Conservation (phyloP, 1,284 basidiomycete species). For the Cutaneotrichosporon cavernicola region DNA sequence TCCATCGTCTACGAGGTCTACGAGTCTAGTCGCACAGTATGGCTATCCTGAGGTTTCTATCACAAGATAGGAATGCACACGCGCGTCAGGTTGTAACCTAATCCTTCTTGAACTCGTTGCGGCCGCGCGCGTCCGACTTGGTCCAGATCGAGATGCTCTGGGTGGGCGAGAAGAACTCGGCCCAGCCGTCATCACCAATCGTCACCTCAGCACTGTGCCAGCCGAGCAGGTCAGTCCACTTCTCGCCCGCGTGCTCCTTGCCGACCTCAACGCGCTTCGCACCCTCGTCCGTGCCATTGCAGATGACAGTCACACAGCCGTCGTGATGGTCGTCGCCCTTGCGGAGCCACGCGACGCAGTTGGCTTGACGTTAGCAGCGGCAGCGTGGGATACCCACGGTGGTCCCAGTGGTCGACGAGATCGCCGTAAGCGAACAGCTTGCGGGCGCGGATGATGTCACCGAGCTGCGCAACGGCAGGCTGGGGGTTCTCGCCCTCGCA, state of each 20-base stretch:
- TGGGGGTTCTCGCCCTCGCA: conserved; percentile 57
- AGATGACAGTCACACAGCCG: conserved; percentile 56
- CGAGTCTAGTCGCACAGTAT: no score
- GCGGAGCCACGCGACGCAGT: conserved; percentile 58
- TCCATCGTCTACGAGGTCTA: no score
- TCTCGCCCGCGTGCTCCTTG: conserved; percentile 58
- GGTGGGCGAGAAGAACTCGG: conserved; percentile 56
- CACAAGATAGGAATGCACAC: neutral
- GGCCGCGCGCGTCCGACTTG: conserved; percentile 55
- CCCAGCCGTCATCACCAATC: conserved; percentile 61
- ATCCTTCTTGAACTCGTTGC: conserved; percentile 54
- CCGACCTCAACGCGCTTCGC: conserved; percentile 57
- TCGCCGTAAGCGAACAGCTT: conserved; percentile 60
- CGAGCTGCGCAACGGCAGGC: conserved; percentile 54
- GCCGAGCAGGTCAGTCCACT: conserved; percentile 60
- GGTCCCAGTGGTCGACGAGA: conserved; percentile 57
- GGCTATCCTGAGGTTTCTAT: neutral
- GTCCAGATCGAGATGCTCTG: conserved; percentile 58
- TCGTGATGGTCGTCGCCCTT: conserved; percentile 57
- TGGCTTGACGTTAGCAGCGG: conserved; percentile 31
- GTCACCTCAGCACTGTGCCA: conserved; percentile 59
- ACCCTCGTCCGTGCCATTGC: conserved; percentile 52
- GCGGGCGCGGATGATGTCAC: conserved; percentile 57
- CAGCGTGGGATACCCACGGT: conserved; percentile 46
- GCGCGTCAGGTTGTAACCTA: neutral